These are phyloP conservation scores for Schoenoplectus tabernaemontani DNA, from an alignment of 202 grass and related monocot species.

Conservation along the genomic window DNA sequence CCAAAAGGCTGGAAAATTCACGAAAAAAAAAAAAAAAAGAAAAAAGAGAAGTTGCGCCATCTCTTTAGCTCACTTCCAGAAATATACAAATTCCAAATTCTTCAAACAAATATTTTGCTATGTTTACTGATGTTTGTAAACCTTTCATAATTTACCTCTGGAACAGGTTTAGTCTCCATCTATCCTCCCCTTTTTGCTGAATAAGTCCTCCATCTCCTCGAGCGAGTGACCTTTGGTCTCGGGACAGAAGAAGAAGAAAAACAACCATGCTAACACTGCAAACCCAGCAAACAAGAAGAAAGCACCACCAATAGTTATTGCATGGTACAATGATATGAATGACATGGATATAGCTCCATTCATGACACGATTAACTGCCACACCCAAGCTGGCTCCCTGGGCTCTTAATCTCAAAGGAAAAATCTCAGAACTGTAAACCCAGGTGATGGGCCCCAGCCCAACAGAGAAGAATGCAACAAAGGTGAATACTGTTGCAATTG, in stretches of 20 bases:
- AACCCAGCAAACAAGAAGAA: slow-evolving; percentile 57
- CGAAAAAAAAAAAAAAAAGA: too few relatives aligned
- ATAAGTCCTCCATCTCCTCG: slow-evolving; percentile 53
- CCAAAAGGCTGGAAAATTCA: too few relatives aligned
- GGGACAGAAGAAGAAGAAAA: slow-evolving; percentile 49
- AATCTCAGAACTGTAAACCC: slow-evolving; percentile 62
- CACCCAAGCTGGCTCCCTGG: slow-evolving; percentile 40
- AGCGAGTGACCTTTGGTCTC: slow-evolving; percentile 45
- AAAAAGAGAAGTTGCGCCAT: too few relatives aligned
- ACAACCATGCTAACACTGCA: slow-evolving; percentile 28
- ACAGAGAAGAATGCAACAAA: slow-evolving; percentile 57
- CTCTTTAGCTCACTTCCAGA: neutral
- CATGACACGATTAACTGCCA: slow-evolving; percentile 49
- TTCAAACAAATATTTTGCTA: neutral
- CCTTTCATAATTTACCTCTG: neutral
- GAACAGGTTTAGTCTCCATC: neutral
- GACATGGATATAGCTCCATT: slow-evolving; percentile 55
- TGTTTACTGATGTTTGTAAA: neutral
- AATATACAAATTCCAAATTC: neutral
- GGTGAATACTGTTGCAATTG: slow-evolving; percentile 39
- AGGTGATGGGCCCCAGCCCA: slow-evolving; percentile 52
- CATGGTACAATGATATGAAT: slow-evolving; percentile 63
- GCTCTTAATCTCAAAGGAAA: slow-evolving; percentile 52
- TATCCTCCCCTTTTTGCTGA: slow-evolving; percentile 15
- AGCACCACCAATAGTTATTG: slow-evolving; percentile 50